phyloP scores from a whole-genome alignment of 108 stramenopile genomes.

The Parmales sp. region DNA sequence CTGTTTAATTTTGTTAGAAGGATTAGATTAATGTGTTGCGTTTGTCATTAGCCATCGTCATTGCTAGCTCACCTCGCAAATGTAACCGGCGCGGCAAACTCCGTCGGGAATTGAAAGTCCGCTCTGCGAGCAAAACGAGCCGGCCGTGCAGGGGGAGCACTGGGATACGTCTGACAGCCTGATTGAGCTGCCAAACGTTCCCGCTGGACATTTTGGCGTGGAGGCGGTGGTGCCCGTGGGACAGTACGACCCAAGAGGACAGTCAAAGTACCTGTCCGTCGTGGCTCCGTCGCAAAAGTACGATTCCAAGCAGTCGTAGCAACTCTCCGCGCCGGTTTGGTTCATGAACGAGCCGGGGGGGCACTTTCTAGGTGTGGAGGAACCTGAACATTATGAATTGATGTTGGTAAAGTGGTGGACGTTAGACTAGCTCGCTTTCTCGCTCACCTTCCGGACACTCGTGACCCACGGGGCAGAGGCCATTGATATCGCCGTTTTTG shows the following conservation, averaged over 20 bases:
- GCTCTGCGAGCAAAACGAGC: not conserved
- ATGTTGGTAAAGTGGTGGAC: too few relatives aligned
- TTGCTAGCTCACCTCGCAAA: too few relatives aligned
- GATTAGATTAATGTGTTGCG: too few relatives aligned
- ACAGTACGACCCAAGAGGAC: conserved; percentile 38
- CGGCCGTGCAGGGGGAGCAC: conserved; percentile 24
- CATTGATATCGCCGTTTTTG: not conserved
- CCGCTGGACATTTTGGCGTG: not conserved
- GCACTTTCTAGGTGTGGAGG: conserved; percentile 2
- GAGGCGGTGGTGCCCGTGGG: conserved; percentile 19
- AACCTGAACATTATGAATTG: too few relatives aligned
- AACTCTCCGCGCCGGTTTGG: not conserved
- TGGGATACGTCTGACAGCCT: not conserved
- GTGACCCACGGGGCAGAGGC: conserved; percentile 21
- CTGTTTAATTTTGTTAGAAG: too few relatives aligned
- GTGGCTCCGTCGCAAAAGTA: conserved; percentile 16
- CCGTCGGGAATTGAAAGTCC: conserved; percentile 1
- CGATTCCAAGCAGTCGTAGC: not conserved
- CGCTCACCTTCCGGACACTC: conserved; percentile 28
- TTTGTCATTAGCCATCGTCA: too few relatives aligned
- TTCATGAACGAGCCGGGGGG: not conserved
- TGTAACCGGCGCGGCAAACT: conserved; percentile 10
- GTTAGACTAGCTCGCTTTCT: too few relatives aligned
- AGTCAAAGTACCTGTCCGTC: not conserved
- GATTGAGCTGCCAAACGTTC: not conserved